Evolutionary conservation across 2,329 filamentous ascomycete genomes (phyloP), one percentile per base, ranked within the genome.

Genomic region (Fusarium goolgardi): DNA sequence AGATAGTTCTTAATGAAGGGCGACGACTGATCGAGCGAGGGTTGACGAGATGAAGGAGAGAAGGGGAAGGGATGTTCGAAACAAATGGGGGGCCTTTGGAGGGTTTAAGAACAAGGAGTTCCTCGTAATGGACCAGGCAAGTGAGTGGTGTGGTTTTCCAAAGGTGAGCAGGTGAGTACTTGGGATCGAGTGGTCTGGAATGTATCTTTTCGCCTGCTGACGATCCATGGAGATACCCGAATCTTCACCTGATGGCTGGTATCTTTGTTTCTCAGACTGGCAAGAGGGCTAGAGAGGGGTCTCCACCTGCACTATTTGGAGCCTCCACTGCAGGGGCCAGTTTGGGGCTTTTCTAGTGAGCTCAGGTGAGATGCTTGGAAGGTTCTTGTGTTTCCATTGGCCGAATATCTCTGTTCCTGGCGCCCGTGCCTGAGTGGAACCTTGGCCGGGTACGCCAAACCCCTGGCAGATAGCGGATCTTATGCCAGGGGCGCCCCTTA

Each of bases 11-110:
- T 31, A 75, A 73, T 46, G 69, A 74, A 73, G 59, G 72, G 64
- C 69, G 65, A 67, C 65, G 59, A 74, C 66, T 58, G 63, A 62
- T 64, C 61, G 46, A 65, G 65, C 72, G 69, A 73, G 66, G 71
- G 67, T 59, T 67, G 60, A 62, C 56, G 55, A 63, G 70, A 73
- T 73, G 71, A 69, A 69, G 63, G 67, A 66, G 60, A 59, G 62
- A 71, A 57, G 29, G 50, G 54, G 55, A 55, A 65, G 44, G 44
- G 54, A 55, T 51, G 56, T 49, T 56, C 27, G 60, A 69, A 71
- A 70, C 61, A 54, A 51, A 51, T 37, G 23, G 61, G 66, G 65
- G 70, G 71, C 56, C 55, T 41, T 34, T 46, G 53, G 55, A 53
- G 60, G 70, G 58, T 65, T 70, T 74, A 71, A 72, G 45, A 70